A percentile compares a stretch with the other conserved stretches of the same genome.
Conservation (phyloP, 2,329 filamentous ascomycete species). For the Fusarium caatingaense region DNA sequence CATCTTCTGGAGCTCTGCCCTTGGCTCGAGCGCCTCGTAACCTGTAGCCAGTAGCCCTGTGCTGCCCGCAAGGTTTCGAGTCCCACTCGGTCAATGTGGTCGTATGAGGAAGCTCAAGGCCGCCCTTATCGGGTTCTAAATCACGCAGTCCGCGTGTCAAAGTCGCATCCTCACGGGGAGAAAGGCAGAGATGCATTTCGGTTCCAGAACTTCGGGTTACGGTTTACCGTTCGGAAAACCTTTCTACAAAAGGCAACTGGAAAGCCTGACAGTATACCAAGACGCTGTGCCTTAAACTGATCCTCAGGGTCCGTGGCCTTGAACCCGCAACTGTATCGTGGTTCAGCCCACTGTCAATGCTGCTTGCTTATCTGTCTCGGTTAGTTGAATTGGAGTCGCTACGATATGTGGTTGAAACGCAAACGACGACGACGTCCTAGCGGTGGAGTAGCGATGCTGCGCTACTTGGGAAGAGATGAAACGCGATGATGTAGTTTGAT, state of each 20-base stretch:
- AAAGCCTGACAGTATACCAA: conserved; percentile 4
- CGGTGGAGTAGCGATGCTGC: conserved; percentile 1
- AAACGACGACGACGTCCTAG: neutral
- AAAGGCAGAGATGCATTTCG: conserved; percentile 5
- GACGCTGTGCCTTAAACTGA: conserved; percentile 1
- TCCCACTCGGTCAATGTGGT: conserved; percentile 17
- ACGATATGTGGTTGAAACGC: conserved; percentile 15
- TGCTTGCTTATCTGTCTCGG: conserved; percentile 18
- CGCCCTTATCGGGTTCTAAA: conserved; percentile 7
- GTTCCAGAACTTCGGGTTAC: conserved; percentile 28
- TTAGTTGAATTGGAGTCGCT: conserved; percentile 7
- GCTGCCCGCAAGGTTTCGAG: conserved; percentile 19
- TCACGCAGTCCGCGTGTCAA: conserved; percentile 9
- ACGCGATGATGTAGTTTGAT: conserved; percentile 16
- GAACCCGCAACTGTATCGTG: conserved; percentile 2
- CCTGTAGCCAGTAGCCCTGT: conserved; percentile 7
- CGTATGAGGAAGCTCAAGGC: conserved; percentile 39
- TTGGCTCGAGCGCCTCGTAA: conserved; percentile 11
- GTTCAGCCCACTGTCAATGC: neutral
- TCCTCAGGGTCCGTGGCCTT: conserved; percentile 5
- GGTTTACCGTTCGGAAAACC: conserved; percentile 20
- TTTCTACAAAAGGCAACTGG: conserved; percentile 13
- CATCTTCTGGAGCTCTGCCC: neutral
- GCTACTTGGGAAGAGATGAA: conserved; percentile 18
- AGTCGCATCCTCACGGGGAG: conserved; percentile 5